Evolutionary conservation across 2,329 filamentous ascomycete genomes (phyloP).

Genomic region (Aaosphaeria arxii): DNA sequence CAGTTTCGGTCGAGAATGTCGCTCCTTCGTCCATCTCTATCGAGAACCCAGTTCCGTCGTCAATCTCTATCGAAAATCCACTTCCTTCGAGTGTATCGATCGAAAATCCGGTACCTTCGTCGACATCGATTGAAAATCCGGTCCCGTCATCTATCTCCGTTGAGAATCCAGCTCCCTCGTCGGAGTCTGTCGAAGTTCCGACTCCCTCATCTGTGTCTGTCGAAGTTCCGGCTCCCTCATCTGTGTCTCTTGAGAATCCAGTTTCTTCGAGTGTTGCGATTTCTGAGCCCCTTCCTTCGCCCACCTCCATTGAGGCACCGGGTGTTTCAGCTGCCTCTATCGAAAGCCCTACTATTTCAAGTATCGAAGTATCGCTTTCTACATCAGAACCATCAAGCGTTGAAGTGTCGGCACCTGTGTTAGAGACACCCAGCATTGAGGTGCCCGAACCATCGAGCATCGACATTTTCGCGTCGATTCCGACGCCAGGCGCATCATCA

Average conservation of each 20-base stretch:
- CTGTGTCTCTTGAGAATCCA: neutral
- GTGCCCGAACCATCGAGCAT: neutral
- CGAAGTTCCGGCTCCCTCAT: neutral
- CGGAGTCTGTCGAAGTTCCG: neutral
- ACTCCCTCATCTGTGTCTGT: neutral
- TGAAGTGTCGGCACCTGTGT: neutral
- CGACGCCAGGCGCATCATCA: neutral
- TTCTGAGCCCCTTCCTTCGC: neutral
- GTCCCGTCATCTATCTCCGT: neutral
- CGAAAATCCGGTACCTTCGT: neutral
- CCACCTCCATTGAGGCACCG: neutral
- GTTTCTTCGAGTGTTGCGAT: neutral
- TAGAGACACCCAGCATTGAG: neutral
- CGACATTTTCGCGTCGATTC: neutral
- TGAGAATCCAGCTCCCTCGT: neutral
- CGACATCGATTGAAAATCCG: neutral
- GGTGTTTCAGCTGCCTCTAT: neutral
- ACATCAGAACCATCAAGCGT: neutral
- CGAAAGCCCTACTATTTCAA: neutral
- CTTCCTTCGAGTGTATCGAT: neutral
- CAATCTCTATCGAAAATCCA: neutral
- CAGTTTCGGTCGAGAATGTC: neutral
- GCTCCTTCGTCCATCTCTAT: neutral
- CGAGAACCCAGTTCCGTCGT: neutral
- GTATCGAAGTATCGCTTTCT: neutral